A percentile compares a stretch with the other conserved stretches of the same genome.
Conservation (phyloP, 176 grass and related monocot species). For the Ensete glaucum region DNA sequence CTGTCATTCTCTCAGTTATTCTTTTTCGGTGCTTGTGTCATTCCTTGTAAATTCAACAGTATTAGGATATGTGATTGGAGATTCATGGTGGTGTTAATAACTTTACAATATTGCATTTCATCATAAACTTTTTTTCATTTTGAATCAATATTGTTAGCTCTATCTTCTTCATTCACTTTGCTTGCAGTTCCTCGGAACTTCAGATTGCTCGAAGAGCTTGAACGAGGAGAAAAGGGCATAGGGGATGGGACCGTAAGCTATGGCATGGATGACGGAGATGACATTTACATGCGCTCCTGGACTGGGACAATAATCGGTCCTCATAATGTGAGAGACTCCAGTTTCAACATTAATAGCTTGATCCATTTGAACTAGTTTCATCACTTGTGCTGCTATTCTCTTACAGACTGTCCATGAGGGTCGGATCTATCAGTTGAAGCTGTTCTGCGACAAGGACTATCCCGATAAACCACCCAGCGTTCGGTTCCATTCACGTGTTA, state of each 20-base stretch:
- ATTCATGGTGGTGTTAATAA: neutral
- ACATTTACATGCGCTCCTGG: slow-evolving; percentile 12
- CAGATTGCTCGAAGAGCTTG: slow-evolving; percentile 9
- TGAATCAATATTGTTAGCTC: neutral
- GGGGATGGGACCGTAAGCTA: slow-evolving; percentile 80
- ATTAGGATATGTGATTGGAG: neutral
- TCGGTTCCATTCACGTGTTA: slow-evolving; percentile 7
- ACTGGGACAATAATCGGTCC: slow-evolving; percentile 9
- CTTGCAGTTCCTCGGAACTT: slow-evolving; percentile 40
- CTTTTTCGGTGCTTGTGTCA: neutral
- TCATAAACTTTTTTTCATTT: neutral
- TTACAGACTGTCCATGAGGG: slow-evolving; percentile 22
- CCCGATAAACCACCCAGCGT: slow-evolving; percentile 16
- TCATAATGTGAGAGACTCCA: neutral
- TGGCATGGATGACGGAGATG: slow-evolving; percentile 41
- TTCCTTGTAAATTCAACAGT: no score
- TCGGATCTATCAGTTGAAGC: slow-evolving; percentile 22
- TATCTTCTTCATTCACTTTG: neutral
- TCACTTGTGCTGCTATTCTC: neutral
- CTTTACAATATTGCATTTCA: neutral
- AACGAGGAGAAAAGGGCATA: slow-evolving; percentile 27
- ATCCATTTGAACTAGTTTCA: no score
- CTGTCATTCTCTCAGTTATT: neutral
- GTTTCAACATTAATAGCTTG: neutral
- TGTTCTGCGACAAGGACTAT: slow-evolving; percentile 24